Evolutionary conservation across 2,329 filamentous ascomycete genomes (phyloP), one percentile per base, ranked within the genome.

Genomic region (Sclerotiophoma versabilis): DNA sequence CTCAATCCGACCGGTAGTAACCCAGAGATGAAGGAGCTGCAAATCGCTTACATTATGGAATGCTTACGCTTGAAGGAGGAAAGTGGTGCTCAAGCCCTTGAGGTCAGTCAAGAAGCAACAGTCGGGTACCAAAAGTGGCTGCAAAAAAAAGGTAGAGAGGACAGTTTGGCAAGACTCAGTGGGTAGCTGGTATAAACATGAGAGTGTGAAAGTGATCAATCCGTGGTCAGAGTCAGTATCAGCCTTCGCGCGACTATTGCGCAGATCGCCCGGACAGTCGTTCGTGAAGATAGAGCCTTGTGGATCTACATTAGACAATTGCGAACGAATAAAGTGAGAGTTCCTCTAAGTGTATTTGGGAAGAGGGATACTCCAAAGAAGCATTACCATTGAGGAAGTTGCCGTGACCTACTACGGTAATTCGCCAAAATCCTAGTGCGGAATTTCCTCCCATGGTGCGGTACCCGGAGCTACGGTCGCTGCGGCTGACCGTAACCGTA

Each of bases 1-100:
- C 41, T 52, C 17, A 46, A 52, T 22, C 27, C 27, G 20, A 42
- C 41, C 27, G 41, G 49, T 23, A 52, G 41, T 4, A 46, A 29
- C 7, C 41, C 33, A n/a, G 27, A 39, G 23, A 41, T 52, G 42
- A 52, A 46, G n/a, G 42, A 53, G 15, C 17, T 42, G 14, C 36
- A 42, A 14, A 15, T 42, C 2, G 36, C 34, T 10, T 42, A 30
- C 29, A 53, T 42, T 9, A 34, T 34, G 14, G 14, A 20, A n/a
- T 34, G 49, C 9, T n/a, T 46, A 8, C 41, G 11, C 5, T 46
- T n/a, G 33, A 46, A 39, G 29, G 11, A 22, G 5, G 11, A n/a
- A 9, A 27, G 20, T 5, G 22, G 20, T 23, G 29, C 36, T 29
- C 9, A 29, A 23, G 29, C 30, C 2, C 26, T 53, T 14, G 36